A percentile compares a stretch with the other conserved stretches of the same genome.
phyloP scores from a whole-genome alignment of 2,329 filamentous ascomycete species.

The Sarocladium strictum region DNA sequence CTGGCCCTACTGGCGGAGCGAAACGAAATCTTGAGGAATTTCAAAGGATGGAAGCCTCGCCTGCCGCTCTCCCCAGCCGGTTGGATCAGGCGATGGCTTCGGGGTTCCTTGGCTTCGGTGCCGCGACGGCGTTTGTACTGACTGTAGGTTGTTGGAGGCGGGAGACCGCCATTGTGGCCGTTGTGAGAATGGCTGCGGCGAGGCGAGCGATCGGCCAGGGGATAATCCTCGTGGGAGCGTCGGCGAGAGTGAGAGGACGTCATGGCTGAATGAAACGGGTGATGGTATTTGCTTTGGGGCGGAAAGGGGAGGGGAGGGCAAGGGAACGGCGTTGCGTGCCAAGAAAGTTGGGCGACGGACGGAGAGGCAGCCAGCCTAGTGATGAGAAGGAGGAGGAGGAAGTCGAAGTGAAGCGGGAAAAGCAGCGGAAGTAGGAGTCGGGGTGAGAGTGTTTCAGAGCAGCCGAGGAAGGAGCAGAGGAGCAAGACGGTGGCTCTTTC shows the following conservation, averaged over 20 bases:
- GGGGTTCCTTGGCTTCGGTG: not conserved
- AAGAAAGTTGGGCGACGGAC: too few relatives aligned
- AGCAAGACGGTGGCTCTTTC: not conserved
- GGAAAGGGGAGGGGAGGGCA: not conserved
- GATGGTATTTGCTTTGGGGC: too few relatives aligned
- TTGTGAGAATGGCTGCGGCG: not conserved
- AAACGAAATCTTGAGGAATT: slow-evolving; percentile 38
- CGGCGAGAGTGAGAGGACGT: not conserved
- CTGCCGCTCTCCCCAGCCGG: slow-evolving; percentile 39
- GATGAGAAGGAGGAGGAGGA: too few relatives aligned
- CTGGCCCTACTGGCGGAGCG: slow-evolving; percentile 38
- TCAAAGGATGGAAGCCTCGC: slow-evolving; percentile 35
- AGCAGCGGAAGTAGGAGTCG: not conserved
- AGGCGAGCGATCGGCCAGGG: not conserved
- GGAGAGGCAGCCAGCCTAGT: too few relatives aligned
- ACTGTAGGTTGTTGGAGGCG: slow-evolving; percentile 21
- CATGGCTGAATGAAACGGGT: too few relatives aligned
- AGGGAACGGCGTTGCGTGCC: not conserved
- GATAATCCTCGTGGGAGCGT: not conserved
- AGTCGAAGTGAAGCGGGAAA: not conserved
- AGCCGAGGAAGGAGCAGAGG: not conserved
- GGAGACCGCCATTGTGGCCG: slow-evolving; percentile 16
- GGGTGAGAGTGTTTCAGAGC: not conserved
- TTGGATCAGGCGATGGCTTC: slow-evolving; percentile 17
- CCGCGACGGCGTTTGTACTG: slow-evolving; percentile 14